These are phyloP conservation scores for Elaphomyces granulatus DNA, from an alignment of 495 filamentous ascomycete genomes.

Conservation along the genomic window DNA sequence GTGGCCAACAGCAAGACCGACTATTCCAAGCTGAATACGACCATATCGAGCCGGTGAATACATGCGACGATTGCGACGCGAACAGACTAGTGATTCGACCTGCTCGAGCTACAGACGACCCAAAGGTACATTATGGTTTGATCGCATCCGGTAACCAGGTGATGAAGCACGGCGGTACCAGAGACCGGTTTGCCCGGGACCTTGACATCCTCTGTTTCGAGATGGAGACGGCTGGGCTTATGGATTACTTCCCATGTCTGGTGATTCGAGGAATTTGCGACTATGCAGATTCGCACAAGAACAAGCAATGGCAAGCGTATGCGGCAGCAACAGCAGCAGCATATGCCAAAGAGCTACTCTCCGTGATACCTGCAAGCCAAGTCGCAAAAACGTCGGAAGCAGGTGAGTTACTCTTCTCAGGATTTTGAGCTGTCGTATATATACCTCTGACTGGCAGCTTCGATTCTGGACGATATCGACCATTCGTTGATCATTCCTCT, in stretches of 20 bases:
- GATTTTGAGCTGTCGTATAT: too few species aligned
- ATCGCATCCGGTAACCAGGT: slow-evolving; percentile 10
- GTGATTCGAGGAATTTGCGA: slow-evolving; percentile 21
- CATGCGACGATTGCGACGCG: neutral
- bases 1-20: slow-evolving; percentile 10
- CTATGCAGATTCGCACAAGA: slow-evolving; percentile 21
- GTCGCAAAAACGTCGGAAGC: too few species aligned
- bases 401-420: too few species aligned
- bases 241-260: slow-evolving; percentile 16
- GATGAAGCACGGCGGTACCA: slow-evolving; percentile 5
- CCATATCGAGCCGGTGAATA: slow-evolving; percentile 8
- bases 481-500: too few species aligned
- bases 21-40: slow-evolving; percentile 18
- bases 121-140: slow-evolving; percentile 8
- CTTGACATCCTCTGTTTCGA: slow-evolving; percentile 16
- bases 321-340: slow-evolving; percentile 19
- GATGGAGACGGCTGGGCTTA: slow-evolving; percentile 23
- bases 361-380: neutral
- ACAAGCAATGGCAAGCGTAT: slow-evolving; percentile 21
- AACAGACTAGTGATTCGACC: neutral
- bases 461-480: too few species aligned
- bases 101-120: neutral
- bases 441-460: too few species aligned
- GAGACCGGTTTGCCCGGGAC: slow-evolving; percentile 16
- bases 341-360: slow-evolving; percentile 19